These are phyloP conservation scores for Dryas integrifolia DNA, from an alignment of 331 rosid genomes.

Conservation along the genomic window DNA sequence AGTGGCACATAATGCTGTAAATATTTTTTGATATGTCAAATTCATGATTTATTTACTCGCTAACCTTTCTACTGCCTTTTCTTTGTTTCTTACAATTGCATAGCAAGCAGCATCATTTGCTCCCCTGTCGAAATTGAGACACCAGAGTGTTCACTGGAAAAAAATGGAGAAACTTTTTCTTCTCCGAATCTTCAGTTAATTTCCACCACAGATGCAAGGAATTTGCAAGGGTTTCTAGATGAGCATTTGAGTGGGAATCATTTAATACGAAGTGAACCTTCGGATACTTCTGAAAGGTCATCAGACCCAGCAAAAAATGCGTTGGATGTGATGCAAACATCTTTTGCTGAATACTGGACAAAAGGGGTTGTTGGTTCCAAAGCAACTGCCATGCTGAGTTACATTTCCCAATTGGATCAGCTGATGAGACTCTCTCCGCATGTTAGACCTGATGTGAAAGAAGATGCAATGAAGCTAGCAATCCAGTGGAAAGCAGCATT, in stretches of 20 bases:
- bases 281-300: conserved; percentile 24
- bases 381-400: conserved; percentile 21
- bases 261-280: conserved; percentile 26
- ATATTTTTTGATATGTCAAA: neutral
- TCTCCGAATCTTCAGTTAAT: conserved; percentile 20
- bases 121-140: conserved; percentile 13
- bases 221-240: conserved; percentile 21
- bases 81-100: conserved; percentile 1
- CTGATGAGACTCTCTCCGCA: conserved; percentile 37
- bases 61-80: neutral
- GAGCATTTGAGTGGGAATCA: conserved; percentile 25
- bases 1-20: neutral
- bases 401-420: conserved; percentile 35
- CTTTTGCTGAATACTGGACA: conserved; percentile 25
- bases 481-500: conserved; percentile 40
- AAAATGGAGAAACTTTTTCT: conserved; percentile 6
- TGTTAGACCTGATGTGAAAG: conserved; percentile 33
- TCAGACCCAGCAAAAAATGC: conserved; percentile 46
- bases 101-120: neutral
- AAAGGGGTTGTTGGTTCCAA: conserved; percentile 22
- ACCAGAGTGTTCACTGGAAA: conserved; percentile 20
- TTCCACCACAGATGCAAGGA: conserved; percentile 24
- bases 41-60: neutral
- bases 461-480: conserved; percentile 47
- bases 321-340: conserved; percentile 36